phyloP scores from a whole-genome alignment of 805 yeast genomes.

The Saccharomycopsis capsularis region DNA sequence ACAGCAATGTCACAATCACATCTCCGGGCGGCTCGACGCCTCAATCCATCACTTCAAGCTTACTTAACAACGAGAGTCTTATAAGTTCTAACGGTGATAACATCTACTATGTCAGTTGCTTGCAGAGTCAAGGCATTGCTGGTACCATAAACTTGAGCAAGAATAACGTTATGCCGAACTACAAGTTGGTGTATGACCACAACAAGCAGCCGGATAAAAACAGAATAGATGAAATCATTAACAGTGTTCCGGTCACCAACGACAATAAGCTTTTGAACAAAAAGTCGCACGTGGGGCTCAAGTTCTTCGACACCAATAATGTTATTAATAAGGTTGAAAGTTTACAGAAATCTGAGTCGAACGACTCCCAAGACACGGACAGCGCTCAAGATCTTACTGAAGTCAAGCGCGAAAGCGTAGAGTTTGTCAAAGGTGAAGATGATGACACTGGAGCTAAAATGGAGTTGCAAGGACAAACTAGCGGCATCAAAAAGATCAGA shows the following conservation, averaged over 20 bases:
- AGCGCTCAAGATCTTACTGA: neutral
- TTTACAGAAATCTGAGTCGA: slow-evolving; percentile 2
- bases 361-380: neutral
- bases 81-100: slow-evolving; percentile 18
- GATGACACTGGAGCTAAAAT: neutral
- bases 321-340: slow-evolving; percentile 5
- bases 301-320: slow-evolving; percentile 7
- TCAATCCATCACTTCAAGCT: slow-evolving; percentile 13
- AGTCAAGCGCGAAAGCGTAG: neutral
- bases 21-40: slow-evolving; percentile 22
- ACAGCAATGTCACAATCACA: slow-evolving; percentile 9
- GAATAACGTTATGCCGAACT: slow-evolving; percentile 14
- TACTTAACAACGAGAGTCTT: slow-evolving; percentile 18
- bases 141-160: slow-evolving; percentile 16
- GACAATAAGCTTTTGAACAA: neutral
- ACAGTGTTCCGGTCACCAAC: slow-evolving; percentile 6
- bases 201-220: slow-evolving; percentile 9
- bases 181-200: neutral
- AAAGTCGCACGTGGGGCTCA: slow-evolving; percentile 12
- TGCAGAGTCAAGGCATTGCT: slow-evolving; percentile 18
- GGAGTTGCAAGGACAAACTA: neutral
- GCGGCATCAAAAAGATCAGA: slow-evolving; percentile 12
- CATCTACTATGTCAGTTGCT: slow-evolving; percentile 19
- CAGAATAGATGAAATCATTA: slow-evolving; percentile 16
- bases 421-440: neutral